These are phyloP conservation scores for Echinochloa phyllopogon DNA, from an alignment of 176 grass and related monocot genomes.

Conservation along the genomic window DNA sequence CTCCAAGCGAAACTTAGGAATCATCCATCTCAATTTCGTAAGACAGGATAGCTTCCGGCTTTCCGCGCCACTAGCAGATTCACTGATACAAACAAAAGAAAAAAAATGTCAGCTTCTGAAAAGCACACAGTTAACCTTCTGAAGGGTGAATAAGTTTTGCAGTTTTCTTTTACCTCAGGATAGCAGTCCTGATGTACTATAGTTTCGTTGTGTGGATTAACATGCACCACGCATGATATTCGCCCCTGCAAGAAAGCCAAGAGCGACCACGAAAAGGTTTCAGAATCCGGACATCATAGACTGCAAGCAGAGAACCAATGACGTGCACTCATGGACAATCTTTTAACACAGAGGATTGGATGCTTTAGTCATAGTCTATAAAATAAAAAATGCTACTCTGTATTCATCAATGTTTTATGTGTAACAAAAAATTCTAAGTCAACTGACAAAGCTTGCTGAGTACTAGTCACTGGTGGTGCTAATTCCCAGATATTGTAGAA, in stretches of 20 bases:
- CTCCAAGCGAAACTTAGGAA: constrained; percentile 21
- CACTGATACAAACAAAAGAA: constrained; percentile 42
- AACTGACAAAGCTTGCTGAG: not conserved
- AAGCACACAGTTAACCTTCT: not conserved
- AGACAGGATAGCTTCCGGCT: not conserved
- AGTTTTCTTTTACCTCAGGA: constrained; percentile 52
- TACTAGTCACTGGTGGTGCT: not conserved
- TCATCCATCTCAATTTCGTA: not conserved
- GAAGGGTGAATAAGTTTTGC: not conserved
- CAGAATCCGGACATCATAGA: not conserved
- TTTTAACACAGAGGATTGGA: not conserved
- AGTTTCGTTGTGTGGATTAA: constrained; percentile 61
- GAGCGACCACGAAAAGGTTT: constrained; percentile 22
- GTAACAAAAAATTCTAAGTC: not conserved
- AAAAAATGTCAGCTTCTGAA: constrained; percentile 22
- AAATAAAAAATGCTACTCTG: not conserved
- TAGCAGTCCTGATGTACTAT: constrained; percentile 71
- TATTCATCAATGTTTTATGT: not conserved
- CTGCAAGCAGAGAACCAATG: not conserved
- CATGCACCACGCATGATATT: constrained; percentile 55
- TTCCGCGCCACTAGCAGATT: not conserved
- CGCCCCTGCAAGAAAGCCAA: constrained; percentile 53
- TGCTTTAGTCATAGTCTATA: not conserved
- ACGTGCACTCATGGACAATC: not conserved
- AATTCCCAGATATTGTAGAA: not conserved